phyloP scores from a whole-genome alignment of 2,329 filamentous ascomycete genomes.

The Purpureocillium takamizusanense region DNA sequence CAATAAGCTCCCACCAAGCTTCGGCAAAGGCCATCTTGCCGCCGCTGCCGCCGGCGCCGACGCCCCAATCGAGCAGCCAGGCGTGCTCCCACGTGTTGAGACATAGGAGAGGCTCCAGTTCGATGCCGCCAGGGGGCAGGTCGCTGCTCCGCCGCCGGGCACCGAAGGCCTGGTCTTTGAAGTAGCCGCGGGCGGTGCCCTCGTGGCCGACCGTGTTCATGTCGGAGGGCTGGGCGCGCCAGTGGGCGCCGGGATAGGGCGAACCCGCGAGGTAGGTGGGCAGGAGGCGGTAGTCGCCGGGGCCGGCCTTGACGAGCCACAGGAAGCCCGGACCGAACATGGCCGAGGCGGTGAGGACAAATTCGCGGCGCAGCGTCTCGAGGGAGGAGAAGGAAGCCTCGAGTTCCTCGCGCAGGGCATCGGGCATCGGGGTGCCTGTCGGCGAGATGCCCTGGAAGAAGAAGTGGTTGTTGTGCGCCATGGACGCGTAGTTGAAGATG shows the following conservation, averaged over 20 bases:
- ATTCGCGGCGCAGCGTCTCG: slow-evolving; percentile 70
- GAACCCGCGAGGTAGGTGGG: slow-evolving; percentile 87
- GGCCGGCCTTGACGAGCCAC: slow-evolving; percentile 67
- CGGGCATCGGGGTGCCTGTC: slow-evolving; percentile 42
- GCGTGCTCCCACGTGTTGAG: slow-evolving; percentile 96
- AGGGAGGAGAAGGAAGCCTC: slow-evolving; percentile 68
- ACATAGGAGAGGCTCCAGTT: slow-evolving; percentile 72
- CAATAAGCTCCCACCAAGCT: slow-evolving; percentile 78
- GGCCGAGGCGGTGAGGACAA: slow-evolving; percentile 69
- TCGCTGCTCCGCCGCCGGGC: slow-evolving; percentile 17
- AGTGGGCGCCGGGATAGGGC: slow-evolving; percentile 78
- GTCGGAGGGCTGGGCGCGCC: slow-evolving; percentile 60
- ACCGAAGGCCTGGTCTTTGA: slow-evolving; percentile 27
- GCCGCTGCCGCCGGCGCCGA: slow-evolving; percentile 44
- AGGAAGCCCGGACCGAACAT: slow-evolving; percentile 98
- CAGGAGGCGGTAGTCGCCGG: slow-evolving; percentile 56
- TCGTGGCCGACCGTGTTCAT: slow-evolving; percentile 53
- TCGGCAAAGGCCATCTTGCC: slow-evolving; percentile 71
- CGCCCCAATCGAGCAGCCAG: slow-evolving; percentile 74
- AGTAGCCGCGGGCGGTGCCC: slow-evolving; percentile 25
- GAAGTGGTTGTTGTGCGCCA: slow-evolving; percentile 86
- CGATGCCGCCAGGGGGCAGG: slow-evolving; percentile 55
- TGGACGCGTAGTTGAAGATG: slow-evolving; percentile 92
- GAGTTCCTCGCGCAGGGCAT: slow-evolving; percentile 49
- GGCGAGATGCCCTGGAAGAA: slow-evolving; percentile 57